These are phyloP conservation scores for Calonectria multiphialidica DNA, from an alignment of 2,329 filamentous ascomycete genomes.

Conservation along the genomic window DNA sequence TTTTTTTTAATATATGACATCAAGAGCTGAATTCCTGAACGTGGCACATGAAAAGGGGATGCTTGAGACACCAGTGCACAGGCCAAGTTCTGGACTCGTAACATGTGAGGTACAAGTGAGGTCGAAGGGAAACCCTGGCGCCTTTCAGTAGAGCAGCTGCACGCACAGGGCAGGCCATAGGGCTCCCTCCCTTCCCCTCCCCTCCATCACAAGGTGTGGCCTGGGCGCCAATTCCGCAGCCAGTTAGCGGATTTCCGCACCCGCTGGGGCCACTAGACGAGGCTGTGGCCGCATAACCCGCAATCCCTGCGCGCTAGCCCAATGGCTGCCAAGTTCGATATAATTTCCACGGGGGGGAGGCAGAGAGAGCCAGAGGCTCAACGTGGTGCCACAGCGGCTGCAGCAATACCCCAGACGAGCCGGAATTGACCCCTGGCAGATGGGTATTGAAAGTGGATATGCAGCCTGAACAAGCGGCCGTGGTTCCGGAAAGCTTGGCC, in stretches of 20 bases:
- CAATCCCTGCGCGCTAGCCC: background rate
- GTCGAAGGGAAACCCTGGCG: constrained; percentile 3
- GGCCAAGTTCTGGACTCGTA: background rate
- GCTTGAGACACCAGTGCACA: background rate
- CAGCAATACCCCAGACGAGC: background rate
- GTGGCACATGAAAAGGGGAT: background rate
- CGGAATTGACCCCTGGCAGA: background rate
- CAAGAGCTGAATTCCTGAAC: background rate
- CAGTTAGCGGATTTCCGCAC: constrained; percentile 4
- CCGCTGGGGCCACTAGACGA: background rate
- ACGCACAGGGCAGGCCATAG: background rate
- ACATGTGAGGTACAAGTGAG: background rate
- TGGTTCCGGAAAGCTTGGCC: background rate
- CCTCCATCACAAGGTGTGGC: background rate
- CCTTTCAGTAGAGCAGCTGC: background rate
- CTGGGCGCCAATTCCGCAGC: background rate
- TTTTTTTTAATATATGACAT: background rate
- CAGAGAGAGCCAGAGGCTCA: too few species aligned
- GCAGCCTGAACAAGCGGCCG: background rate
- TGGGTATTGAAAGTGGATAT: background rate
- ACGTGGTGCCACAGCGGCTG: background rate
- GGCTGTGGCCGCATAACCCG: constrained; percentile 2
- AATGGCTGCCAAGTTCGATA: background rate
- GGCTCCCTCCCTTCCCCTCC: too few species aligned
- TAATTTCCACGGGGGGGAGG: background rate